A percentile compares a stretch with the other conserved stretches of the same genome.
Conservation (phyloP, 2,329 filamentous ascomycete genomes). For the Aplosporella prunicola region DNA sequence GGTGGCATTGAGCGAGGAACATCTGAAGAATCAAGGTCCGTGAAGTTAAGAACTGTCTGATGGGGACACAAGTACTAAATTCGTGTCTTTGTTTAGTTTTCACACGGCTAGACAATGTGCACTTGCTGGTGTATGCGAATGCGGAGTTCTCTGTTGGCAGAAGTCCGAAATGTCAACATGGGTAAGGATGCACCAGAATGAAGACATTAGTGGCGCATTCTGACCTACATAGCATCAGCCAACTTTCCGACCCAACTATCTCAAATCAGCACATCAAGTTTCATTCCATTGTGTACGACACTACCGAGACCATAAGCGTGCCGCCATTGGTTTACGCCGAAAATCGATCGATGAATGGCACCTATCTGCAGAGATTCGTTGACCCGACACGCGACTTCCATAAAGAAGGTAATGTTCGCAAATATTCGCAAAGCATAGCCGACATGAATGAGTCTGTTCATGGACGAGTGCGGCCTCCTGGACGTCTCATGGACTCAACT, state of each 20-base stretch:
- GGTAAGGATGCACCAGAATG: no score
- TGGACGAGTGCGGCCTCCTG: slow-evolving; percentile 18
- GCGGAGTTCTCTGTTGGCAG: slow-evolving; percentile 29
- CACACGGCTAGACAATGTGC: no score
- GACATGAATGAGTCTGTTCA: slow-evolving; percentile 13
- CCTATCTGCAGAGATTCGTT: slow-evolving; percentile 28
- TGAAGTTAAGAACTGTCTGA: no score
- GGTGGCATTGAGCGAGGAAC: no score
- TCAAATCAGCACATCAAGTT: slow-evolving; percentile 39
- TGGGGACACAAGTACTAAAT: slow-evolving; percentile 12
- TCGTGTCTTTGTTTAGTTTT: no score
- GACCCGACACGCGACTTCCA: no score
- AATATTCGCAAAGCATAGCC: no score
- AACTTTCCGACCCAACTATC: slow-evolving; percentile 27
- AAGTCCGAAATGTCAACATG: slow-evolving; percentile 15
- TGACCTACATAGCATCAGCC: slow-evolving; percentile 19
- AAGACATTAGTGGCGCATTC: not conserved
- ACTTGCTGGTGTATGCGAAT: slow-evolving; percentile 25
- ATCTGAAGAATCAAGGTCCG: no score
- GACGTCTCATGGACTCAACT: slow-evolving; percentile 22
- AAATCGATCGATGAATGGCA: slow-evolving; percentile 37
- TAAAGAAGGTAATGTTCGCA: no score
- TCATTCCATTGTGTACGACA: slow-evolving; percentile 38
- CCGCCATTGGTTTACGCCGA: slow-evolving; percentile 39
- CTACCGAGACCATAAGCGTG: slow-evolving; percentile 24